Conservation (phyloP, 2,329 filamentous ascomycete genomes). For the Alternaria panax region DNA sequence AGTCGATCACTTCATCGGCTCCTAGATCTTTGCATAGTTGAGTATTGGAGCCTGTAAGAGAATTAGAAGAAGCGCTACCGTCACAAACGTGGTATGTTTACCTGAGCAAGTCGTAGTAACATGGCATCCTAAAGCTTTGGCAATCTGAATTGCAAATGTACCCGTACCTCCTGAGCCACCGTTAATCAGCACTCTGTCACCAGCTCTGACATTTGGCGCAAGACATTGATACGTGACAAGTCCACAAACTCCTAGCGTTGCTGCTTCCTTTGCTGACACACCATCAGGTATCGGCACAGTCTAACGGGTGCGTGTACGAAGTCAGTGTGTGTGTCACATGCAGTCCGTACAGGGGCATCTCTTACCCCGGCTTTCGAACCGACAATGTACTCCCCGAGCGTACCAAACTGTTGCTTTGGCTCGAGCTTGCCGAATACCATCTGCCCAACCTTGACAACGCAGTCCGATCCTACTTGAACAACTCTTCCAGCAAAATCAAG, state of each 20-base stretch:
- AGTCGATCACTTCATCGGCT: conserved; percentile 69
- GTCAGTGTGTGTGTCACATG: too few relatives aligned
- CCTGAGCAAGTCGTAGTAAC: conserved; percentile 66
- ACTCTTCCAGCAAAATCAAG: conserved; percentile 31
- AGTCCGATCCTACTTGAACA: conserved; percentile 9
- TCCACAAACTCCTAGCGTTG: conserved; percentile 31
- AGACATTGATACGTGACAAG: conserved; percentile 33
- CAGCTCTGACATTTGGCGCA: conserved; percentile 31
- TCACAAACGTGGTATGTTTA: background rate
- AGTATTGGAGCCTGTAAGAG: conserved; percentile 55
- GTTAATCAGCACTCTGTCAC: conserved; percentile 66
- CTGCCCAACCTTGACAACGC: conserved; percentile 19
- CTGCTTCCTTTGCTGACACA: conserved; percentile 20
- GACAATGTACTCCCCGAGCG: conserved; percentile 31
- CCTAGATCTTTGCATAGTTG: conserved; percentile 64
- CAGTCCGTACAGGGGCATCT: too few relatives aligned
- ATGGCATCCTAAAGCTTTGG: conserved; percentile 64
- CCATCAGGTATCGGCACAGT: conserved; percentile 26
- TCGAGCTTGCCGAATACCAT: conserved; percentile 35
- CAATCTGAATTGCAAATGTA: conserved; percentile 67
- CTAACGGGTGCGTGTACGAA: too few relatives aligned
- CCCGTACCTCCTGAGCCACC: conserved; percentile 69
- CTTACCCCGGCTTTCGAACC: conserved; percentile 26
- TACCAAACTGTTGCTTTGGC: conserved; percentile 31
- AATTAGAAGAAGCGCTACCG: background rate